Base-by-base conservation (phyloP, 1,284 basidiomycete species). In the Athelia sp. region DNA sequence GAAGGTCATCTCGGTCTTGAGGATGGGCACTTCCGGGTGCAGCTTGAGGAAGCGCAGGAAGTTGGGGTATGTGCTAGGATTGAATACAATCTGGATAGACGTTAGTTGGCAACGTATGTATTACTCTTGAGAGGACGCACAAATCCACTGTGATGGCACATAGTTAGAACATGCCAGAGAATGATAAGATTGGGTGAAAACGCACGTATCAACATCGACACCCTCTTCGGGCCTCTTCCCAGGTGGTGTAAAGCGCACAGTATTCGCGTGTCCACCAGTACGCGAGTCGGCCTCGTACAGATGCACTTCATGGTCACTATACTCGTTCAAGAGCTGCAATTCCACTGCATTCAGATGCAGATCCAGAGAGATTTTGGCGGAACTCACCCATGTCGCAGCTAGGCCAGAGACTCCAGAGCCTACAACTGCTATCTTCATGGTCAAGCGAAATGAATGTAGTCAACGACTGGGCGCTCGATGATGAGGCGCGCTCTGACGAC, bases 231-330 rank as follows among this genome's bases (percentile, higher is more conserved):
- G 46, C 14, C 60, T 48, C 47, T 74, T 66, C 45, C 71, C 66
- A 24, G 69, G 72, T 40, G 64, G 69, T 11, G 59, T 64, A 61
- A 82, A 90, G 15, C 62, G 63, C 13, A 89, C 82, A 0, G 89
- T 92, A 60, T 93, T 84, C 15, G 88, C 86, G 63, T 93, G 90
- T 2, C 90, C 90, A 18, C 90, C 90, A 0, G 83, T 76, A 46
- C 84, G 77, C 44, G 67, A 63, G 45, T 84, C 82, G 1, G 82
- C 74, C 62, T 93, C 90, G 62, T 84, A 92, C 0, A 93, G 68
- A 58, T 92, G 84, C 3, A 91, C 89, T 61, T 89, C 80, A 63
- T 91, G 87, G 38, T 84, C 77, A 43, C 85, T 88, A 60, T 86
- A 72, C 61, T 93, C 86, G 62, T 93, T 92, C 53, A 43, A 48